Base-by-base conservation (phyloP, 2,329 filamentous ascomycete genomes). In the Pseudogymnoascus sp. region DNA sequence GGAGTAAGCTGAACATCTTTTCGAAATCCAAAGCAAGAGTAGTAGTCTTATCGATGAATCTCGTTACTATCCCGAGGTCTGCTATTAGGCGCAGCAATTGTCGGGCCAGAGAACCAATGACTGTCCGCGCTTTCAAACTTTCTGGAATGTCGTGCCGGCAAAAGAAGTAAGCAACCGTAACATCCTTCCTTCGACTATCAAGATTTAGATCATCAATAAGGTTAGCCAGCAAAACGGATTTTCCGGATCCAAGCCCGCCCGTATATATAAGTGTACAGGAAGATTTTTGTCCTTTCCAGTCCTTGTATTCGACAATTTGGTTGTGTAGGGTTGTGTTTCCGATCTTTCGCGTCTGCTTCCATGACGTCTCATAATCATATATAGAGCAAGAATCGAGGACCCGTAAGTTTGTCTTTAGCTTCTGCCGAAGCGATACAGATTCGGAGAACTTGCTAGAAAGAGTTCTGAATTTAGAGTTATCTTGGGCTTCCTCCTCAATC, bases 141-240 rank as follows among this genome's bases (percentile, higher is more conserved):
- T 75, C 71, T 1, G 64, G 31, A 1, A 71, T 68, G 10, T 77
- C 72, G 21, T 75, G 64, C 0, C 71, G 68, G 16, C 72, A 75
- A 57, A 78, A 77, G 64, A 77, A 77, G 60, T 74, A 76, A 0
- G 70, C 70, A 2, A 75, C 68, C 1, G 36, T 41, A 23, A 25
- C 41, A 6, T 67, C 57, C 3, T 63, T 21, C 8, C 57, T 63
- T 31, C 65, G 28, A 8, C 45, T 28, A 60, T 65, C 19, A 39
- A 76, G 66, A 41, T 73, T 70, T 1, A 79, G 51, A 45, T 78
- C 74, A 57, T 77, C 74, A 0, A 80, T 71, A 0, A 81, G 73
- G 61, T 79, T 81, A 1, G 79, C 78, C 3, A 80, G 57, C 6
- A 77, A 61, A 1, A 81, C 77, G 0, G 79, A 79, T 64, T 81